These are phyloP conservation scores for Boeremia exigua DNA, from an alignment of 2,329 filamentous ascomycete genomes.

Conservation along the genomic window DNA sequence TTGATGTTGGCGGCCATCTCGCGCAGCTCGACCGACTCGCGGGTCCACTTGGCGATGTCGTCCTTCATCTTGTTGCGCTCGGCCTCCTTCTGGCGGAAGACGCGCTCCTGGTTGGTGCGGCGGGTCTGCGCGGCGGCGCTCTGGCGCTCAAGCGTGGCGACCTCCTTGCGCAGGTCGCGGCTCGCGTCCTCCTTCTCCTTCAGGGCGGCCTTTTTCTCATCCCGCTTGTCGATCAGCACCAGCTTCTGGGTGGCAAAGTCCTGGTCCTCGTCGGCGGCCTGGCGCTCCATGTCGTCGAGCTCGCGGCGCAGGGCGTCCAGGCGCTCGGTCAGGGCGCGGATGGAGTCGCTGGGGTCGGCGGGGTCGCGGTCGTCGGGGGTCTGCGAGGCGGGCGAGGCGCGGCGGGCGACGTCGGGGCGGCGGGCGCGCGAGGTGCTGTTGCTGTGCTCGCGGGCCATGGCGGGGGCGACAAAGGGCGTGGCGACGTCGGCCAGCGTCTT, in stretches of 20 bases:
- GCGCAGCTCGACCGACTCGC: slow-evolving; percentile 64
- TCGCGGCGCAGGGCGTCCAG: slow-evolving; percentile 83
- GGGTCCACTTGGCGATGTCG: slow-evolving; percentile 71
- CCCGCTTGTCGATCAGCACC: slow-evolving; percentile 74
- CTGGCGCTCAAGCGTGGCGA: slow-evolving; percentile 78
- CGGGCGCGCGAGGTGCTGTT: slow-evolving; percentile 60
- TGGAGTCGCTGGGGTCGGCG: slow-evolving; percentile 47
- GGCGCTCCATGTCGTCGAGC: slow-evolving; percentile 76
- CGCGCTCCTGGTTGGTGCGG: slow-evolving; percentile 77
- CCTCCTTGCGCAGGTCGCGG: slow-evolving; percentile 79
- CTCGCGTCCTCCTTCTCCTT: slow-evolving; percentile 93
- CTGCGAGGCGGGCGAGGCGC: slow-evolving; percentile 74
- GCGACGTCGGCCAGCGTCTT: slow-evolving; percentile 65
- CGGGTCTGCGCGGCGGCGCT: slow-evolving; percentile 83
- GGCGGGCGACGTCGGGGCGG: slow-evolving; percentile 74
- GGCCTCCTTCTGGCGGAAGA: slow-evolving; percentile 70
- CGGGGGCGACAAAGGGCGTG: slow-evolving; percentile 65
- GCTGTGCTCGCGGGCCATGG: slow-evolving; percentile 71
- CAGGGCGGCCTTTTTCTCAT: slow-evolving; percentile 75
- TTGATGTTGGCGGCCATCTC: slow-evolving; percentile 59
- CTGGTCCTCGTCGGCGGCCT: slow-evolving; percentile 68
- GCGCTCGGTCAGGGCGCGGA: slow-evolving; percentile 80
- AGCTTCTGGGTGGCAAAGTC: slow-evolving; percentile 55
- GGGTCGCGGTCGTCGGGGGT: slow-evolving; percentile 40
- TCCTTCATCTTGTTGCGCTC: slow-evolving; percentile 74